Base-by-base conservation (phyloP, 768 basidiomycete species). In the Auricularia sp. region DNA sequence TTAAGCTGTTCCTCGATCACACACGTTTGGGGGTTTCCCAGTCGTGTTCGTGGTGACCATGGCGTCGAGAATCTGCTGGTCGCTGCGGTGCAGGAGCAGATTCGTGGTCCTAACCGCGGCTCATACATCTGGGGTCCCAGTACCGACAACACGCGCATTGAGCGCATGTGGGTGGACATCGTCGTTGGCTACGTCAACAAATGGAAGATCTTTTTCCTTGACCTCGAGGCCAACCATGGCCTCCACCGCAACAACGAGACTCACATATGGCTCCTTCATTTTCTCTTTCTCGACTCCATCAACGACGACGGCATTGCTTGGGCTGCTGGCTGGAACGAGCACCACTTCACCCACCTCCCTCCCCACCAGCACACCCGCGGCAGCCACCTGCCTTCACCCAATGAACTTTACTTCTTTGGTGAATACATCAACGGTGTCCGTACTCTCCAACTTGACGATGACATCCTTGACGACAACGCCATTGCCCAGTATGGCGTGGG, bases 51-150 rank as follows among this genome's bases (percentile, higher is more conserved):
- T 7, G 78, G 77, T 3, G 77, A 80, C 65, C 75, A 77, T 71
- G 78, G 79, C 2, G 67, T 67, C 7, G 77, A 78, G 66, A 79
- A 79, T 66, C 35, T 77, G 1, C 62, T 67, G 7, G 36, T 39
- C 8, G 51, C 51, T 18, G 74, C 79, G 23, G 74, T 76, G 33
- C 47, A 33, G 3, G 67, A 56, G 16, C 71, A 72, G 70, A 66
- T 67, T 12, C 60, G 64, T 10, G 47, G 58, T 4, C 33, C 58
- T 23, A 72, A 72, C 2, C 61, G 63, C 1, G 63, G 66, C 4
- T 78, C 75, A 3, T 79, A 77, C 53, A 79, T 79, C 11, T 78
- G 73, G 72, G 77, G 77, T 10, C 51, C 66, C 16, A 65, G 64
- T 62, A 65, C 66, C 36, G 56, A 66, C 47, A 66, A 66, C 61